Conservation (phyloP, 164 flowering plant species). For the Liriodendron chinense region DNA sequence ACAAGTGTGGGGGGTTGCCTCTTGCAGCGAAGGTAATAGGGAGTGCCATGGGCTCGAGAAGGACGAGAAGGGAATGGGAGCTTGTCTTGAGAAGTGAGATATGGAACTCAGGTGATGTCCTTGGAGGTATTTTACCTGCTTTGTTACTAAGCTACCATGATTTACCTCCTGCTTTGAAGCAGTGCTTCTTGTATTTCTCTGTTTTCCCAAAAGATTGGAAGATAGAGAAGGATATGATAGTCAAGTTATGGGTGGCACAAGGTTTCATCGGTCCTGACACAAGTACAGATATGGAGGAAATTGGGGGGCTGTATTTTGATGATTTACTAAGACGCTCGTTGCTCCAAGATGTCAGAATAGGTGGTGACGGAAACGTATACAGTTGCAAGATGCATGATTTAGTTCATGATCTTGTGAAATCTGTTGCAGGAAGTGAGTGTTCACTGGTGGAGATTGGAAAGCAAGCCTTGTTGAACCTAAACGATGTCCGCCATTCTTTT, state of each 20-base stretch:
- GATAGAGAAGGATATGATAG: background rate
- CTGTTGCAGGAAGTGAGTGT: background rate
- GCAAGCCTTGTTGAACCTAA: background rate
- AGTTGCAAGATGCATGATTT: constrained; percentile 12
- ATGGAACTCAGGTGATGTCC: constrained; percentile 6
- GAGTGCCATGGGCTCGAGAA: too few relatives aligned
- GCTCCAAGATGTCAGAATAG: background rate
- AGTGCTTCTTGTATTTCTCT: constrained; percentile 26
- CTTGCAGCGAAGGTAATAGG: too few relatives aligned
- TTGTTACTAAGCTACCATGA: background rate
- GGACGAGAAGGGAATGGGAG: constrained; percentile 6
- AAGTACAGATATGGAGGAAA: constrained; percentile 7
- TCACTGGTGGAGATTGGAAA: background rate
- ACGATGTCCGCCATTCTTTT: constrained; percentile 1
- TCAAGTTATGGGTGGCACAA: background rate
- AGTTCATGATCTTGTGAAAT: constrained; percentile 1
- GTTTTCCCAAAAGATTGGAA: constrained; percentile 16
- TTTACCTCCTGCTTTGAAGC: constrained; percentile 14
- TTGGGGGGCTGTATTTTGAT: constrained; percentile 12
- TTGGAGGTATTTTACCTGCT: background rate
- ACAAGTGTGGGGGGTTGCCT: too few relatives aligned
- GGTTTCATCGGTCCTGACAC: background rate
- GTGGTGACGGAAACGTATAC: background rate
- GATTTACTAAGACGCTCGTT: constrained; percentile 14
- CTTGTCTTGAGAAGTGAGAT: constrained; percentile 4